Evolutionary conservation across 768 basidiomycete genomes (phyloP).

Genomic region (Amanita polypyramis): DNA sequence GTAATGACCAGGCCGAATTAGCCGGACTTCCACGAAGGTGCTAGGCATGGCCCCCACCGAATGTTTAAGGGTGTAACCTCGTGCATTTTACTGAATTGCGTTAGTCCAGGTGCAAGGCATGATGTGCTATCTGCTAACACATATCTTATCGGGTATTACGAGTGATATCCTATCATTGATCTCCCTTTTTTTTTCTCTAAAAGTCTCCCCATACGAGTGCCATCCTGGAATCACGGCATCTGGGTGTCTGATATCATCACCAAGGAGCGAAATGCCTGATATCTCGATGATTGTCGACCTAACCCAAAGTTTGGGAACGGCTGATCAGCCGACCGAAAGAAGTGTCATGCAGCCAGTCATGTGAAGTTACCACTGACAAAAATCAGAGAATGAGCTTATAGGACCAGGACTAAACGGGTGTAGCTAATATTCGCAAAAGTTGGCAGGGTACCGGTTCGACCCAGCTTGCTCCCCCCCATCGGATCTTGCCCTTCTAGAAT

Average conservation of each 20-base stretch:
- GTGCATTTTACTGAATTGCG: not conserved
- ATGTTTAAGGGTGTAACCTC: not conserved
- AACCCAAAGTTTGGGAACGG: not conserved
- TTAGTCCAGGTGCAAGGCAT: not conserved
- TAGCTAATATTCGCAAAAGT: not conserved
- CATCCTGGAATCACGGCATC: no score
- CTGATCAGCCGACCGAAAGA: not conserved
- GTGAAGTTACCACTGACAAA: not conserved
- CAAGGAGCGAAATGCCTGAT: not conserved
- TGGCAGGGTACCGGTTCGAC: not conserved
- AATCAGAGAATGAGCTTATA: not conserved
- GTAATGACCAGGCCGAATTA: not conserved
- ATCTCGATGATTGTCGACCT: not conserved
- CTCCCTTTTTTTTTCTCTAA: not conserved
- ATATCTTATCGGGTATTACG: not conserved
- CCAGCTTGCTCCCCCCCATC: not conserved
- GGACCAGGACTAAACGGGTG: not conserved
- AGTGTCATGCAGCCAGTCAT: not conserved
- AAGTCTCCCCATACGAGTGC: not conserved
- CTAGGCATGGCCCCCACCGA: not conserved
- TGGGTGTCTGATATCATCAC: no score
- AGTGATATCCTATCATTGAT: not conserved
- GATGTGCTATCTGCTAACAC: not conserved
- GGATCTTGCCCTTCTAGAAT: slow-evolving; percentile 3
- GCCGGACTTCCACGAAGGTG: not conserved